These are phyloP conservation scores for Bonia amplexicaulis DNA, from an alignment of 176 grass and related monocot genomes.

Conservation along the genomic window DNA sequence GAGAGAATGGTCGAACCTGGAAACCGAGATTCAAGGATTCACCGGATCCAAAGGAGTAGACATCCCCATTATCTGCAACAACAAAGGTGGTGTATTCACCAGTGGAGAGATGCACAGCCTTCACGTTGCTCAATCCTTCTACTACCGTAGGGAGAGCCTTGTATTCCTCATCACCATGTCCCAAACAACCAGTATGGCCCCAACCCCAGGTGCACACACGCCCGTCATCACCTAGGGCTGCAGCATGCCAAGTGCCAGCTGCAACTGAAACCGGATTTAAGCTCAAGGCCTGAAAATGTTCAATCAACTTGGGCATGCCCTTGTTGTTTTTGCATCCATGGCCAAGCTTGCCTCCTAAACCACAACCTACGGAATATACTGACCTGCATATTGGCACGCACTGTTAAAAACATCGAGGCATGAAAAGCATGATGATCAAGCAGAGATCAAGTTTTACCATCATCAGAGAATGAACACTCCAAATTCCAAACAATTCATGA, in stretches of 20 bases:
- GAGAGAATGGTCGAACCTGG: constrained; percentile 36
- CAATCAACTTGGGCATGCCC: constrained; percentile 31
- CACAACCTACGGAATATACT: constrained; percentile 61
- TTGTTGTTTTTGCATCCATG: constrained; percentile 25
- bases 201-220: constrained; percentile 65
- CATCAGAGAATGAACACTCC: neutral
- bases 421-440: neutral
- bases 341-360: constrained; percentile 63
- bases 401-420: neutral
- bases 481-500: neutral
- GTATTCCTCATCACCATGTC: constrained; percentile 41
- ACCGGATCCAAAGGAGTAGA: constrained; percentile 42
- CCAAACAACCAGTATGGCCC: constrained; percentile 37
- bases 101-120: constrained; percentile 42
- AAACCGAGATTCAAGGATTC: constrained; percentile 18
- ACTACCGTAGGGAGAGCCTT: constrained; percentile 25
- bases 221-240: constrained; percentile 39
- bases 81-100: constrained; percentile 45
- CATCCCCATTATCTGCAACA: constrained; percentile 40
- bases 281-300: constrained; percentile 28
- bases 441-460: neutral
- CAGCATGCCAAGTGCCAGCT: constrained; percentile 54
- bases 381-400: constrained; percentile 36
- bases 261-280: constrained; percentile 45
- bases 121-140: constrained; percentile 30